Percentiles rank a stretch among this genome's conserved stretches.
Evolutionary conservation across 768 basidiomycete genomes (phyloP).

Genomic region (Gautieria morchelliformis): DNA sequence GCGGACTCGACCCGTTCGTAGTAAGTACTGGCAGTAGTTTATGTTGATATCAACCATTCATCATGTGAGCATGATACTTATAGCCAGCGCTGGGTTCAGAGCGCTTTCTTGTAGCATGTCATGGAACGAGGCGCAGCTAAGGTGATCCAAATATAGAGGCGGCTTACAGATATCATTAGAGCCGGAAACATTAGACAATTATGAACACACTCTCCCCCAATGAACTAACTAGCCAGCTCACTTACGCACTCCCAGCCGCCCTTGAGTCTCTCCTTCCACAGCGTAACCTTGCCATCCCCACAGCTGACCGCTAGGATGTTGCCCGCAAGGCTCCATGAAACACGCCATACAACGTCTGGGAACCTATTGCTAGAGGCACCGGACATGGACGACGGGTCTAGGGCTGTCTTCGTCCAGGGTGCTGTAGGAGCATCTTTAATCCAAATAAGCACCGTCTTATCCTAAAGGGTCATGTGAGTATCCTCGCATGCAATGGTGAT

Average conservation of each 20-base stretch:
- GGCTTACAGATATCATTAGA: no score
- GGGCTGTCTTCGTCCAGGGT: conserved; percentile 70
- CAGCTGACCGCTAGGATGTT: conserved; percentile 95
- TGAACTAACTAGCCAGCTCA: conserved; percentile 74
- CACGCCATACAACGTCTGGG: conserved; percentile 97
- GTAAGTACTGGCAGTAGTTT: no score
- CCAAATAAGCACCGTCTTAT: conserved; percentile 87
- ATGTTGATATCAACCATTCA: no score
- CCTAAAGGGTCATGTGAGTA: conserved; percentile 24
- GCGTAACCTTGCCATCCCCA: conserved; percentile 93
- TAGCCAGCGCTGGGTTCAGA: no score
- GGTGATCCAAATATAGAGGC: no score
- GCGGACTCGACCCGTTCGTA: no score
- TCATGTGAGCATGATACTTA: no score
- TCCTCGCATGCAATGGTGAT: neutral
- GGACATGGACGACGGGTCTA: conserved; percentile 56
- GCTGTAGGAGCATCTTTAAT: conserved; percentile 69
- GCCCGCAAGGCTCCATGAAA: conserved; percentile 94
- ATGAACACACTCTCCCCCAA: neutral
- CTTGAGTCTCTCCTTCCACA: conserved; percentile 97
- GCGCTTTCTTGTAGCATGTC: no score
- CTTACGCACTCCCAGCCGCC: conserved; percentile 97
- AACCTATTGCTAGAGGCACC: conserved; percentile 64
- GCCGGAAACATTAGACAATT: neutral
- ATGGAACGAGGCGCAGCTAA: no score